Base-by-base conservation (phyloP, 257 asterid species). In the Solanum etuberosum region DNA sequence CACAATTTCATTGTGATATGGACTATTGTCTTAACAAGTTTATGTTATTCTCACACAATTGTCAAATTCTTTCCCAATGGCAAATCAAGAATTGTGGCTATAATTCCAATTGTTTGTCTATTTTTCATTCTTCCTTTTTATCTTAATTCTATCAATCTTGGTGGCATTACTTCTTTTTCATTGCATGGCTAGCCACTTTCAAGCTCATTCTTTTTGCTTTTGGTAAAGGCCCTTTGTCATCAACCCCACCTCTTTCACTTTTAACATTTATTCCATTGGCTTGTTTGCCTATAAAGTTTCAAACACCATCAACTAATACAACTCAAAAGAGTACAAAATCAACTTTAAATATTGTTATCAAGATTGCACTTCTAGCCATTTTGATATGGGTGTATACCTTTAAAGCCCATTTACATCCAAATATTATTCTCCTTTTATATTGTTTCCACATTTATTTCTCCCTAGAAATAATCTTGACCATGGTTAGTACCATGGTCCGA, bases 151-250 rank as follows among this genome's bases (percentile, higher is more conserved):
- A 87, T 93, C 1, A 65, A 86, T 61, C 86, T 92, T 4, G 92
- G 91, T 6, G 92, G 65, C 31, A 32, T 82, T 81, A 88, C 93
- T 42, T 84, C 87, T 43, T 92, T 92, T 90, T 92, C 91, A 87
- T 92, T 61, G 89, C 93, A 4, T 94, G 95, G 95, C 93, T 94
- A 21, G 93, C 94, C 10, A 91, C n/a, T 85, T 93, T 93, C 91
- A 94, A 93, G 37, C 88, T 94, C 3, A 57, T 91, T 6, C 95
- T 91, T 34, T 94, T 94, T 25, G 91, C 95, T 86, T 89, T 90
- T 81, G 85, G 86, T 21, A 12, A 86, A 88, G 95, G 94, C 86
- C 94, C 95, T 35, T 81, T 93, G 9, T 74, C 85, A 7, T 87
- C 92, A 7, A 38, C 20, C 13, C 91, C 93, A 13, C 91, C 93